Percentiles rank a stretch among this genome's conserved stretches.
phyloP scores from a whole-genome alignment of 2,329 filamentous ascomycete genomes.

The Reticulascus tulasneorum region DNA sequence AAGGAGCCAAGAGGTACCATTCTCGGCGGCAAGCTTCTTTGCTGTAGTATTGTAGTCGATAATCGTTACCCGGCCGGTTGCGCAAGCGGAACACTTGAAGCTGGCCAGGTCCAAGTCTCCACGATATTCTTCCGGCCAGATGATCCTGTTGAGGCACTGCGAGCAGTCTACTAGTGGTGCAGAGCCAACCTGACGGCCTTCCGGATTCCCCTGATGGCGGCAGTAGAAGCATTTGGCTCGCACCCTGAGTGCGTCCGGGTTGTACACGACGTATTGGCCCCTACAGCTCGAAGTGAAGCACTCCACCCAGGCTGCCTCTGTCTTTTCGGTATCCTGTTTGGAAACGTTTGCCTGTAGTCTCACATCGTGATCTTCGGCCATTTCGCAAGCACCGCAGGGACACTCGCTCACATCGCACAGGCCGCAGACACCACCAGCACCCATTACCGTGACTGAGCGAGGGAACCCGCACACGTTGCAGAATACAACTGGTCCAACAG shows the following conservation, averaged over 20 bases:
- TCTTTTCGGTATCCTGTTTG: constrained; percentile 23
- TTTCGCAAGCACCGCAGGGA: constrained; percentile 16
- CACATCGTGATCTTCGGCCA: constrained; percentile 18
- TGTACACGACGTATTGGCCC: constrained; percentile 48
- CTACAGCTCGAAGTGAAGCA: constrained; percentile 38
- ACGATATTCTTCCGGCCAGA: constrained; percentile 43
- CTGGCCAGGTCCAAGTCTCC: constrained; percentile 19
- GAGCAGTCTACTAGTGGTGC: constrained; percentile 39
- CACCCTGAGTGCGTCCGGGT: constrained; percentile 33
- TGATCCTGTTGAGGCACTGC: constrained; percentile 39
- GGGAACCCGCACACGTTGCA: constrained; percentile 40
- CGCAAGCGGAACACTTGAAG: constrained; percentile 40
- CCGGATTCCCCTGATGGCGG: constrained; percentile 28
- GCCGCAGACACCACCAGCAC: constrained; percentile 32
- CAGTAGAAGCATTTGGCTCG: constrained; percentile 48
- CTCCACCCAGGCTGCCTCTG: constrained; percentile 41
- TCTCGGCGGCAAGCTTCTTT: constrained; percentile 32
- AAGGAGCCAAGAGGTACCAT: constrained; percentile 40
- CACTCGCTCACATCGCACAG: constrained; percentile 27
- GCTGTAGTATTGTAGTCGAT: constrained; percentile 33
- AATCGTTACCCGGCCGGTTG: constrained; percentile 27
- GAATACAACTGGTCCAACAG: constrained; percentile 36
- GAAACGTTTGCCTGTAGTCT: constrained; percentile 24
- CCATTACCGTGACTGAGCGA: constrained; percentile 48
- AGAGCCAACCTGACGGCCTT: too few species aligned